Base-by-base conservation (phyloP, 1,139 yeast genomes). In the Waltiozyma sp. region DNA sequence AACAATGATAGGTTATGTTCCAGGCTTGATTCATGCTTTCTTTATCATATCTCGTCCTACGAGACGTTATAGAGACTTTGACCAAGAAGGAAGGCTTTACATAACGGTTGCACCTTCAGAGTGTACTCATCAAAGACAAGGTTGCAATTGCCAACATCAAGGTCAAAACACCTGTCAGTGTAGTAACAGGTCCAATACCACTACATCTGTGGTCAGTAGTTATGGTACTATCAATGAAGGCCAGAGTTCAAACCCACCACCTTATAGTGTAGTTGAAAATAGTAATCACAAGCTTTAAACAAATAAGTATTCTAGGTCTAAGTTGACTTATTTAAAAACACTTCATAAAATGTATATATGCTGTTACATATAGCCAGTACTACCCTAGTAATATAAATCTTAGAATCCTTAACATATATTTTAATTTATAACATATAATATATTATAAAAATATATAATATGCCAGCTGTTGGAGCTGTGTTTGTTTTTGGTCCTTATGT, bases 1-100 rank as follows among this genome's bases (percentile, higher is more conserved):
- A 42, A 83, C 89, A 62, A 53, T 81, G 42, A 68, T 88, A 42
- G 95, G 96, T 3, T 83, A 76, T 62, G 60, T 88, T 47, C 96
- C 96, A 0, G 96, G 95, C 6, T 64, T 81, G 43, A 61, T 80
- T 48, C 87, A 80, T 55, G 69, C 76, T 40, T 70, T 79, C 61
- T 81, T 78, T 57, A 73, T 77, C 49, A 77, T 77, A 44, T 69
- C 75, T 44, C 60, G 34, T 14, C 34, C 18, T 4, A n/a, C 11
- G 5, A 31, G 18, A 15, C 18, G 16, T 14, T 31, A 31, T 15
- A 31, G 34, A 31, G 34, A 31, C 18, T 31, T 31, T 31, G 34
- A 31, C 18, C 34, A 31, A n/a, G 34, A 31, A 31, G 34, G 18
- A n/a, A n/a, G 18, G 10, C 16, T 31, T n/a, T 31, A 31, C 14